A percentile compares a stretch with the other conserved stretches of the same genome.
These are phyloP conservation scores for Picea sitchensis DNA, from an alignment of 75 land plant genomes.

Conservation along the genomic window DNA sequence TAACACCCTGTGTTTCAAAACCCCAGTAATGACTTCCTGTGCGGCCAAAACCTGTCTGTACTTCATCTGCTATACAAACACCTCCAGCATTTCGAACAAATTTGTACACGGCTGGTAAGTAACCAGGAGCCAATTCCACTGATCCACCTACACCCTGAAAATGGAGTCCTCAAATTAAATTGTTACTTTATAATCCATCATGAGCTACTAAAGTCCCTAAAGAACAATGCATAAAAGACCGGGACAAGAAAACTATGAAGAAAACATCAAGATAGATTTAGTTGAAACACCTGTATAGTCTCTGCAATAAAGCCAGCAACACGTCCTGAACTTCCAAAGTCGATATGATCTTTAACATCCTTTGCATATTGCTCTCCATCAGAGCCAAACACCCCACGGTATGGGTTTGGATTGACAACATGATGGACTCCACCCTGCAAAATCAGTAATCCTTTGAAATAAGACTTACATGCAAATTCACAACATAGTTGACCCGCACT, in stretches of 20 bases:
- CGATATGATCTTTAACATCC: constrained; percentile 86
- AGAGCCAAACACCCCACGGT: constrained; percentile 81
- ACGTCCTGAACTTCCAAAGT: constrained; percentile 76
- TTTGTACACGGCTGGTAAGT: constrained; percentile 73
- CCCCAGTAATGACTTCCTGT: constrained; percentile 93
- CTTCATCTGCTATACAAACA: constrained; percentile 94
- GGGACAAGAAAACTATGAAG: constrained; percentile 4
- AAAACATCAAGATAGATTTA: neutral
- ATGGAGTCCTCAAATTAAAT: neutral
- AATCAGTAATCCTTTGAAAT: neutral
- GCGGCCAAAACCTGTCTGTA: constrained; percentile 91
- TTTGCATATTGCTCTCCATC: constrained; percentile 74
- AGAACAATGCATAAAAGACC: neutral
- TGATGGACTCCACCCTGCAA: constrained; percentile 94
- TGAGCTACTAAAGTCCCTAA: neutral
- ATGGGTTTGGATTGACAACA: constrained; percentile 93
- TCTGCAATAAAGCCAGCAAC: constrained; percentile 98
- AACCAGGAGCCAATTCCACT: constrained; percentile 92
- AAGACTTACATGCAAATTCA: neutral
- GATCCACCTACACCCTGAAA: constrained; percentile 86
- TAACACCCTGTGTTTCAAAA: constrained; percentile 84
- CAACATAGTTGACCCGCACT: too few species aligned
- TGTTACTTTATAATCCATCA: neutral
- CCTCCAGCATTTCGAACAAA: constrained; percentile 82
- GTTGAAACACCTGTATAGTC: constrained; percentile 77